A percentile compares a stretch with the other conserved stretches of the same genome.
phyloP scores from a whole-genome alignment of 78 protist genomes.

The Dictyostelium intermedium region DNA sequence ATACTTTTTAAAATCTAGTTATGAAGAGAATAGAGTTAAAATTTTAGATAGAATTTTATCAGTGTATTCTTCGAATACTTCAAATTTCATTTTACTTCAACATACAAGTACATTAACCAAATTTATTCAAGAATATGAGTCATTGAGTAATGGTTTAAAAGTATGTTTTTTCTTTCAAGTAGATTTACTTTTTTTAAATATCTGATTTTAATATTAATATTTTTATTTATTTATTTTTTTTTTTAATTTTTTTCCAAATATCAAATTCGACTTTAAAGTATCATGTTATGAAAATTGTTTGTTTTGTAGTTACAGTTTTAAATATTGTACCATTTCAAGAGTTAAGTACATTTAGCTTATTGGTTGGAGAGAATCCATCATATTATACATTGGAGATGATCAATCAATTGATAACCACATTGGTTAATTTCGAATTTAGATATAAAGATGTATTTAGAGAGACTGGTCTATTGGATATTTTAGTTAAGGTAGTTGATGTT shows the following conservation, averaged over 20 bases:
- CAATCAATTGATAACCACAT: constrained; percentile 47
- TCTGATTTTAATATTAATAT: too few species aligned
- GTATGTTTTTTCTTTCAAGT: too few species aligned
- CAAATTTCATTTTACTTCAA: constrained; percentile 46
- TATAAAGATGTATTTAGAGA: constrained; percentile 75
- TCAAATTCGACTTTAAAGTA: too few species aligned
- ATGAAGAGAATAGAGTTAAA: constrained; percentile 58
- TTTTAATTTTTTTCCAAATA: neutral
- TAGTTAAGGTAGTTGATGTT: constrained; percentile 45
- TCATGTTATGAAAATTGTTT: constrained; percentile 68
- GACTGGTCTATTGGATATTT: constrained; percentile 59
- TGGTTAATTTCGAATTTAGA: constrained; percentile 68
- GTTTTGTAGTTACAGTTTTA: constrained; percentile 78
- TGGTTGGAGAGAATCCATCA: constrained; percentile 67
- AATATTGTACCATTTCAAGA: constrained; percentile 80
- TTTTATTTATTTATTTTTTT: neutral
- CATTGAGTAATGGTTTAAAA: constrained; percentile 41
- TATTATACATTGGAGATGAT: constrained; percentile 55
- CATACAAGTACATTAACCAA: constrained; percentile 51
- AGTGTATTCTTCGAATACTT: constrained; percentile 51
- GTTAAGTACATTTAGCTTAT: constrained; percentile 54
- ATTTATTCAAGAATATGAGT: constrained; percentile 65
- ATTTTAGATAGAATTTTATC: constrained; percentile 45
- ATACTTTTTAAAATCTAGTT: constrained; percentile 50
- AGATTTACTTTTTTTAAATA: too few species aligned